A percentile compares a stretch with the other conserved stretches of the same genome.
phyloP scores from a whole-genome alignment of 176 grass and related monocot genomes.

The Calamus simplicifolius region DNA sequence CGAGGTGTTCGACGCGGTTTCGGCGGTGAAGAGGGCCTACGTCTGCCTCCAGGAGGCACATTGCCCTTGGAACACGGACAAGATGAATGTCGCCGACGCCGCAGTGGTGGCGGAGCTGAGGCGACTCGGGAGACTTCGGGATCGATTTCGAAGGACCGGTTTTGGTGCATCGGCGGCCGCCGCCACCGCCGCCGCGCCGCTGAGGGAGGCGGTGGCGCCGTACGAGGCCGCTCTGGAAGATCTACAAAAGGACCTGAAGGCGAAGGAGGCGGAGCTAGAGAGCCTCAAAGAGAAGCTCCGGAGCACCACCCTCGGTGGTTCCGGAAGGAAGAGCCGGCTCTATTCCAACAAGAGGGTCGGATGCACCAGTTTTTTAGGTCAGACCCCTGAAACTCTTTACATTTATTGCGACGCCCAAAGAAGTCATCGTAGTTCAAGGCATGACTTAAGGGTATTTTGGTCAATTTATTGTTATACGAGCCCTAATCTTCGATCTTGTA shows the following conservation, averaged over 20 bases:
- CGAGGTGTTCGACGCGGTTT: conserved; percentile 83
- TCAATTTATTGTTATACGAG: not conserved
- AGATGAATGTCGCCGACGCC: conserved; percentile 60
- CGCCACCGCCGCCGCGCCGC: conserved; percentile 14
- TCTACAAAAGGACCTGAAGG: conserved; percentile 61
- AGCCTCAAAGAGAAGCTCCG: conserved; percentile 56
- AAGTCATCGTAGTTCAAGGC: too few species aligned
- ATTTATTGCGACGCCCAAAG: too few species aligned
- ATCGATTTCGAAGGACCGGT: conserved; percentile 44
- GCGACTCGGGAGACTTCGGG: conserved; percentile 60
- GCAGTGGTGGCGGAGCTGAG: conserved; percentile 78
- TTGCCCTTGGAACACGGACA: conserved; percentile 85
- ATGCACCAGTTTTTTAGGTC: conserved; percentile 17
- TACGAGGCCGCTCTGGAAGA: conserved; percentile 92
- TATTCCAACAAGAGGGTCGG: conserved; percentile 23
- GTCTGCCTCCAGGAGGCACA: conserved; percentile 69
- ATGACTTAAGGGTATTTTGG: not conserved
- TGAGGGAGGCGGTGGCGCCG: conserved; percentile 70
- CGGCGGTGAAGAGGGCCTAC: conserved; percentile 66
- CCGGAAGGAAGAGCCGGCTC: conserved; percentile 32
- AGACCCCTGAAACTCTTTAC: not conserved
- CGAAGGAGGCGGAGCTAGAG: conserved; percentile 75
- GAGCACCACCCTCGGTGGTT: conserved; percentile 19
- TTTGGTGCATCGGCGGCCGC: conserved; percentile 18
- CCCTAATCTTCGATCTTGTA: not conserved